Conservation (phyloP, 83 land plant genomes). For the Diphasiastrum complanatum region DNA sequence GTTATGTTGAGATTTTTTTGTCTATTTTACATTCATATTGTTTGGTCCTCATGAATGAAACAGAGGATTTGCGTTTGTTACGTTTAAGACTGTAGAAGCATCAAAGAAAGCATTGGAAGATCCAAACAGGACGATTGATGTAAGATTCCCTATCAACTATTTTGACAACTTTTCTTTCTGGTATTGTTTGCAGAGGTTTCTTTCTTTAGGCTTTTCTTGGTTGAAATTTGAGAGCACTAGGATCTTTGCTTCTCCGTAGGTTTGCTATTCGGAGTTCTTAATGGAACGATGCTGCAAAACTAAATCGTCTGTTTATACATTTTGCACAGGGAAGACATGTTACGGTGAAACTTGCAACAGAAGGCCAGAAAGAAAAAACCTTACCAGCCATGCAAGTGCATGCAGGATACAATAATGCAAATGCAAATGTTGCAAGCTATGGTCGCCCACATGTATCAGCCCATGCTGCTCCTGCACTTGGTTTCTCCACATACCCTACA, state of each 20-base stretch:
- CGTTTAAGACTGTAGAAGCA: constrained; percentile 62
- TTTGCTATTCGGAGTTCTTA: not conserved
- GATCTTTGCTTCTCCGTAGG: not conserved
- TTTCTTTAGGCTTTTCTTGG: not conserved
- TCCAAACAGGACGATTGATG: constrained; percentile 60
- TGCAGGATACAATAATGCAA: constrained; percentile 17
- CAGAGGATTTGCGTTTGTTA: constrained; percentile 81
- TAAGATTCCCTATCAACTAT: constrained; percentile 21
- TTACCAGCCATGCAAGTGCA: constrained; percentile 25
- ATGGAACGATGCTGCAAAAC: not conserved
- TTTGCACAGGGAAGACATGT: constrained; percentile 56
- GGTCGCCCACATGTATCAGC: constrained; percentile 27
- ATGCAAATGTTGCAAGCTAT: constrained; percentile 18
- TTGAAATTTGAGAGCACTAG: too few species aligned
- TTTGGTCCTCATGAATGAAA: too few species aligned
- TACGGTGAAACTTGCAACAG: constrained; percentile 61
- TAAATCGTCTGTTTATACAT: constrained; percentile 1
- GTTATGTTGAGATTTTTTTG: too few species aligned
- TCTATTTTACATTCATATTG: too few species aligned
- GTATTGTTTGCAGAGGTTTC: constrained; percentile 5
- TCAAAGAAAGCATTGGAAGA: constrained; percentile 70
- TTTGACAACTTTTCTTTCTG: not conserved
- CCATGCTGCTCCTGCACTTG: constrained; percentile 15
- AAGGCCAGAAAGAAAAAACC: constrained; percentile 46
- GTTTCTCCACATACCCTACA: constrained; percentile 30